Evolutionary conservation across 2,329 filamentous ascomycete genomes (phyloP).

Genomic region (Aspergillus cejpii): DNA sequence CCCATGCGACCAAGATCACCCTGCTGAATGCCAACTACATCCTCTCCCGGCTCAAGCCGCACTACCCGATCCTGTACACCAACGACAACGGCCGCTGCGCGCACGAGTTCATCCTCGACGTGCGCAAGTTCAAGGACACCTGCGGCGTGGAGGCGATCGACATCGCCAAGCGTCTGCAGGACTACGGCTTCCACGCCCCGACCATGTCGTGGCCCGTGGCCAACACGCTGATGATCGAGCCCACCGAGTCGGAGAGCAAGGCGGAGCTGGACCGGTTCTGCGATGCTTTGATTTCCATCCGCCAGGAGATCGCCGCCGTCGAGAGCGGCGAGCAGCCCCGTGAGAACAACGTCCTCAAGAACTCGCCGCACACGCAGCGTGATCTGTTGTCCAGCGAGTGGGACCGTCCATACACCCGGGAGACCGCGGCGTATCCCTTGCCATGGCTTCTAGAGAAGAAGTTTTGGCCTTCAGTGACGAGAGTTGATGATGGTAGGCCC

Average conservation of each 20-base stretch:
- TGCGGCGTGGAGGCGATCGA: constrained; percentile 86
- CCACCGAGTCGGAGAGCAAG: constrained; percentile 87
- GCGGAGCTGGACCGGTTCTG: constrained; percentile 91
- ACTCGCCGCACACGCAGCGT: constrained; percentile 75
- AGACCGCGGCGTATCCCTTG: constrained; percentile 81
- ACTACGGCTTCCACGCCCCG: constrained; percentile 94
- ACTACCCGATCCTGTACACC: constrained; percentile 91
- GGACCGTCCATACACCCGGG: constrained; percentile 72
- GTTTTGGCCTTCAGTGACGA: constrained; percentile 86
- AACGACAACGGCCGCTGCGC: constrained; percentile 83
- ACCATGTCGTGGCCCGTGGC: constrained; percentile 96
- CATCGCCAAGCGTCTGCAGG: constrained; percentile 91
- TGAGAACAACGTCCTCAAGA: constrained; percentile 78
- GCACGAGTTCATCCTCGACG: constrained; percentile 94
- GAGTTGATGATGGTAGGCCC: constrained; percentile 78
- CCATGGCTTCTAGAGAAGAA: constrained; percentile 86
- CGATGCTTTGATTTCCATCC: constrained; percentile 79
- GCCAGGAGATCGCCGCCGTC: constrained; percentile 73
- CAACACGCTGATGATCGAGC: constrained; percentile 97
- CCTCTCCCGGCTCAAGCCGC: constrained; percentile 72
- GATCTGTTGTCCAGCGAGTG: constrained; percentile 72
- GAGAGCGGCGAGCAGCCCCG: constrained; percentile 71
- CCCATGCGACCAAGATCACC: constrained; percentile 82
- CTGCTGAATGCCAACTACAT: constrained; percentile 98
- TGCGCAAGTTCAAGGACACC: constrained; percentile 73